Evolutionary conservation across 148 eudicot species (phyloP), one percentile per base, ranked within the genome.

Genomic region (Mesembryanthemum crystallinum): DNA sequence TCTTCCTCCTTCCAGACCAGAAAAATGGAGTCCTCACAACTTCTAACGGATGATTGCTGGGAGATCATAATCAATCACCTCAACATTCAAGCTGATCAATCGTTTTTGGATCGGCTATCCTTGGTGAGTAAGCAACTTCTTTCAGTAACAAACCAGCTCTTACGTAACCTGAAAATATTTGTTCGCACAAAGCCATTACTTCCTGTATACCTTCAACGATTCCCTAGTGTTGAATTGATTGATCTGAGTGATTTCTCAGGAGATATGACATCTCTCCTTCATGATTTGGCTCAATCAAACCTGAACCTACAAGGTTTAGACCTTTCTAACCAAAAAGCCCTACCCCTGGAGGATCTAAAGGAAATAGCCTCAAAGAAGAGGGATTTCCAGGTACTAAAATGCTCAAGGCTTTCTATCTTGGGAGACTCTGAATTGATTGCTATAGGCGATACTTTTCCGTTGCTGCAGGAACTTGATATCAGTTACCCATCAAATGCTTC

Each of bases 391-490:
- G 60, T 69, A 24, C 73, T 69, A 4, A 51, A 47, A 69, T 69
- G 59, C 73, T 69, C 73, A 24, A 69, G 24, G 73, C 73, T 69
- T 20, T 25, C n/a, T 14, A 28, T 29, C 14, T 29, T 69, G 25
- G 13, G 39, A 27, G 73, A 69, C 73, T 32, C 75, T 21, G 75
- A 72, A 21, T 2, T 72, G 49, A 33, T 57, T n/a, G 64, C 64
- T 58, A 58, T 72, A 72, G 23, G 75, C 47, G 35, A 37, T 59
- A 9, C 28, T 9, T 57, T 72, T 25, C 75, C 75, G 51, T 72
- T 29, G 13, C 37, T 72, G 43, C 65, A 72, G 52, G 75, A 72
- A 72, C 65, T 72, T 58, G 75, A 72, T 58, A 72, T 72, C 75
- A 72, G 75, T 37, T 72, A 58, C 63, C 75, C 75, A 25, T 55